Evolutionary conservation across 148 eudicot species (phyloP).

Genomic region (Silene uniflora): DNA sequence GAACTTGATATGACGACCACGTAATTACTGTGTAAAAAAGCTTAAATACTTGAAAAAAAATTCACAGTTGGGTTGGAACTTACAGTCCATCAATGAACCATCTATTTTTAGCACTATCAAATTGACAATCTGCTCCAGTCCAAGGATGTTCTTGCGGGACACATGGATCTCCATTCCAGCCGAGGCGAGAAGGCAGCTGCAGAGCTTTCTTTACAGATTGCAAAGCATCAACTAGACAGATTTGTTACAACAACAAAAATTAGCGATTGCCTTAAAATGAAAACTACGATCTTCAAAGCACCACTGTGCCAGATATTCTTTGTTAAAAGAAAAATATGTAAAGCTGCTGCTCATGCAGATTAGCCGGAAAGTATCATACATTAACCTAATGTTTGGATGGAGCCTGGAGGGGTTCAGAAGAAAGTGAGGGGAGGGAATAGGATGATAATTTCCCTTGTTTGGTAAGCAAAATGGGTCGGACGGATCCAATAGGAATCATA

Average conservation of each 20-base stretch:
- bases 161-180: slow-evolving; percentile 99
- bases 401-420: too few relatives aligned
- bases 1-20: not conserved
- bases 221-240: slow-evolving; percentile 64
- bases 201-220: slow-evolving; percentile 61
- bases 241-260: not conserved
- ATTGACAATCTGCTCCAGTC: slow-evolving; percentile 93
- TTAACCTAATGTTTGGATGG: too few relatives aligned
- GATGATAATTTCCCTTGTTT: too few relatives aligned
- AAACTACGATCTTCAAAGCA: too few relatives aligned
- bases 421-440: too few relatives aligned
- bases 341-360: not conserved
- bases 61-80: slow-evolving; percentile 30
- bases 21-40: not conserved
- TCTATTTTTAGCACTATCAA: slow-evolving; percentile 46
- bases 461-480: too few relatives aligned
- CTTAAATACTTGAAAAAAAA: not conserved
- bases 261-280: too few relatives aligned
- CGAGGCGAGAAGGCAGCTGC: slow-evolving; percentile 91
- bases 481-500: too few relatives aligned
- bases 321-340: not conserved
- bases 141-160: slow-evolving; percentile 97
- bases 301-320: not conserved
- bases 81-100: slow-evolving; percentile 97
- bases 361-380: not conserved